A percentile compares a stretch with the other conserved stretches of the same genome.
These are phyloP conservation scores for Amaranthus tricolor DNA, from an alignment of 179 eudicot species.

Conservation along the genomic window DNA sequence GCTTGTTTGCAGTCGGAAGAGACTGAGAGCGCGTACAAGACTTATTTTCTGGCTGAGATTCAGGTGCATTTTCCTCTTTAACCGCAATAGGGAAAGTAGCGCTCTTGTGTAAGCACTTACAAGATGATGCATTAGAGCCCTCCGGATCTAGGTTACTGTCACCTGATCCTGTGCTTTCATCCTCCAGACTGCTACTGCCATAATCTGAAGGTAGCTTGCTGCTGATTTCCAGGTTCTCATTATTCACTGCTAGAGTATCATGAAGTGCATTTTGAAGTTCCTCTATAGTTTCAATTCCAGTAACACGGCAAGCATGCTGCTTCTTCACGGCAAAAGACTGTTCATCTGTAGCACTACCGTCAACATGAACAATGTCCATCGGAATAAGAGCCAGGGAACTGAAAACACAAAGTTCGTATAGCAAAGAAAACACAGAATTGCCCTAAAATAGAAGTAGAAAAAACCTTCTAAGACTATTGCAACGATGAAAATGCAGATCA, in stretches of 20 bases:
- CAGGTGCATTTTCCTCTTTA: conserved; percentile 6
- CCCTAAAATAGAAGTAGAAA: not conserved
- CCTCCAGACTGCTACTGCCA: conserved; percentile 19
- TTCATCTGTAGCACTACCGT: conserved; percentile 19
- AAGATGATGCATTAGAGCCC: conserved; percentile 19
- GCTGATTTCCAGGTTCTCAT: conserved; percentile 14
- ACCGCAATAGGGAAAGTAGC: conserved; percentile 42
- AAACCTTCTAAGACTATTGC: conserved; percentile 8
- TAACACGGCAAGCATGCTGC: conserved; percentile 17
- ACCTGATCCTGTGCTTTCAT: conserved; percentile 26
- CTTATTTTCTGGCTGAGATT: conserved; percentile 14
- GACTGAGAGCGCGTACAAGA: conserved; percentile 21
- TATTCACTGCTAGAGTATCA: conserved; percentile 36
- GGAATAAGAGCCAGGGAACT: conserved; percentile 1
- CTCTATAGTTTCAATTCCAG: conserved; percentile 29
- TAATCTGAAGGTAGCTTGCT: conserved; percentile 21
- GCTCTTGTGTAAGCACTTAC: conserved; percentile 41
- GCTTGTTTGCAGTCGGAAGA: conserved; percentile 41
- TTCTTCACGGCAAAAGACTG: conserved; percentile 20
- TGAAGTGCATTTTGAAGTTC: conserved; percentile 38
- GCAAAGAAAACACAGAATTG: conserved; percentile 12
- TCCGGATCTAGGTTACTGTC: conserved; percentile 15
- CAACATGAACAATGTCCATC: conserved; percentile 29
- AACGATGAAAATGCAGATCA: conserved; percentile 9
- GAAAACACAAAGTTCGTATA: not conserved